Evolutionary conservation across 2,329 filamentous ascomycete species (phyloP).

Genomic region (Tolypocladium ophioglossoides): DNA sequence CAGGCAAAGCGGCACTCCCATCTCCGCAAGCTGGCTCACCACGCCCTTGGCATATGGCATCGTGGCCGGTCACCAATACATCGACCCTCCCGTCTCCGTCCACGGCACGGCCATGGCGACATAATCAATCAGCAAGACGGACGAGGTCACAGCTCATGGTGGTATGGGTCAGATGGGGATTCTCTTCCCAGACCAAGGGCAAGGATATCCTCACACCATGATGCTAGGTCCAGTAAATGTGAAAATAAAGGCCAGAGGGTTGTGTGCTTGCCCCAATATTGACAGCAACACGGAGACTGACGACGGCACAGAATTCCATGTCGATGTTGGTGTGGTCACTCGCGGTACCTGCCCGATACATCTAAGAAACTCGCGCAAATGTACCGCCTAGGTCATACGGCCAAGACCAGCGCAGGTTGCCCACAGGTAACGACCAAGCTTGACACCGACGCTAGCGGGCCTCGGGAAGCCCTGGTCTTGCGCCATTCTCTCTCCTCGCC

Average conservation of each 20-base stretch:
- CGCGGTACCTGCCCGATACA: not conserved
- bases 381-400: too few species aligned
- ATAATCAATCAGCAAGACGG: not conserved
- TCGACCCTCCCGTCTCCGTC: not conserved
- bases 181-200: not conserved
- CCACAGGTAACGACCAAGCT: too few species aligned
- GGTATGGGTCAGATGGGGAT: not conserved
- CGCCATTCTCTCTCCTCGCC: constrained; percentile 1
- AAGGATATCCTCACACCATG: not conserved
- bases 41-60: not conserved
- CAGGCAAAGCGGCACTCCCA: not conserved
- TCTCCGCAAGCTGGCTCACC: not conserved
- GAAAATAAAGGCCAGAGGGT: not conserved
- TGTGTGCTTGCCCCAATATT: not conserved
- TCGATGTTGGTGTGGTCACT: not conserved
- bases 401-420: not conserved
- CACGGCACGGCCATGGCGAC: not conserved
- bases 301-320: not conserved
- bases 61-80: not conserved
- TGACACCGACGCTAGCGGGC: constrained; percentile 1
- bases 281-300: not conserved
- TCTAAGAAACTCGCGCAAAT: not conserved
- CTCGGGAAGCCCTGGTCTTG: not conserved
- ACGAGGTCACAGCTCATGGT: not conserved
- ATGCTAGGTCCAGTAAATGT: not conserved